Evolutionary conservation across 2,329 filamentous ascomycete species (phyloP).

Genomic region (Hypoxylon sp.): DNA sequence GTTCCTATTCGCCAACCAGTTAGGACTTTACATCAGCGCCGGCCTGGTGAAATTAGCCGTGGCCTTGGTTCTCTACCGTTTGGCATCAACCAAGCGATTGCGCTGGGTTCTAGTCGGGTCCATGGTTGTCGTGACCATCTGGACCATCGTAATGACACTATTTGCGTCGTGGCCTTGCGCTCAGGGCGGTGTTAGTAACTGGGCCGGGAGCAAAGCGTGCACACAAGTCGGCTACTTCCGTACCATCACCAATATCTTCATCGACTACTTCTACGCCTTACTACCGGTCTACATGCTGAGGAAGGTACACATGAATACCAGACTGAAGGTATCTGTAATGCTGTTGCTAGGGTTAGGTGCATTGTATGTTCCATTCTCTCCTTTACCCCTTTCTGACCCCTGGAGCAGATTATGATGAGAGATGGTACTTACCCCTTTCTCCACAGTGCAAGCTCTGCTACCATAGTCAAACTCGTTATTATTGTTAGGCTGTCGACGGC

Average conservation of each 20-base stretch:
- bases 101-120: slow-evolving; percentile 49
- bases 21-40: slow-evolving; percentile 53
- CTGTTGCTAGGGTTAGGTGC: slow-evolving; percentile 53
- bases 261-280: slow-evolving; percentile 56
- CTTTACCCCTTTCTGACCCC: neutral
- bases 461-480: slow-evolving; percentile 55
- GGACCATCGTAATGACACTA: slow-evolving; percentile 54
- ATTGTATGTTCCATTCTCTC: slow-evolving; percentile 49
- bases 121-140: slow-evolving; percentile 50
- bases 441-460: slow-evolving; percentile 53
- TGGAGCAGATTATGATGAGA: neutral
- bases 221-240: slow-evolving; percentile 53
- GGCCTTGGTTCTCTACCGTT: slow-evolving; percentile 54
- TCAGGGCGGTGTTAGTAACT: slow-evolving; percentile 50
- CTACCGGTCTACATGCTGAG: slow-evolving; percentile 53
- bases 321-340: slow-evolving; percentile 51
- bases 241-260: slow-evolving; percentile 55
- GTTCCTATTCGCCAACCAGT: slow-evolving; percentile 54
- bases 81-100: slow-evolving; percentile 47
- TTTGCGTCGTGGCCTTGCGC: slow-evolving; percentile 54
- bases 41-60: slow-evolving; percentile 55
- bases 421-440: neutral
- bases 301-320: slow-evolving; percentile 49
- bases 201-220: slow-evolving; percentile 51
- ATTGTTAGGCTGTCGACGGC: slow-evolving; percentile 49